Base-by-base conservation (phyloP, 192 early-diverging fungal genomes). In the Coemansia sp. region DNA sequence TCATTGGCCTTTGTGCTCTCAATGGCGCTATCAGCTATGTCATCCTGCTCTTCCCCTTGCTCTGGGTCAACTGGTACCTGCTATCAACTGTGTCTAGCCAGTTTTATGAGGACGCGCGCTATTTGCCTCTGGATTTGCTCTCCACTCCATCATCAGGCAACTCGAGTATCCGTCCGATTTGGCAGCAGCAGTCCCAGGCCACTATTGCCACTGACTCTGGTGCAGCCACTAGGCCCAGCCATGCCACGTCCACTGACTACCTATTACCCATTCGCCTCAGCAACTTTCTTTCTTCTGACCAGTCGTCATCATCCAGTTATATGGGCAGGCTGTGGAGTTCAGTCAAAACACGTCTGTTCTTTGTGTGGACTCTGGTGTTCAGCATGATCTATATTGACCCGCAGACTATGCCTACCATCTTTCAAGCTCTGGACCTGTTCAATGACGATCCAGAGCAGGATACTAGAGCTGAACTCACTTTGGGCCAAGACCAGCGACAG, bases 401-500 rank as follows among this genome's bases (percentile, higher is more conserved):
- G 19, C 72, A 82, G 50, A 35, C 35, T 1, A 44, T 52, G 38
- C 80, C 80, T 13, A 21, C 35, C 0, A 71, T 76, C 5, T 77
- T 77, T 57, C 55, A 33, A n/a, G 66, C 75, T 23, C 64, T 82
- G 21, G 80, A 82, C 35, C 59, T 75, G 55, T 43, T 52, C 39
- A 46, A 61, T 32, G 26, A 66, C 19, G 60, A 62, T 7, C 44
- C 61, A 0, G 61, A 70, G 13, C 37, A 63, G 6, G 69, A 71
- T 8, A 44, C 53, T 5, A 43, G 80, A 0, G 80, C 80, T 0
- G 80, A 82, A 50, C 67, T 82, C 42, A 77, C 74, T 65, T 61
- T 82, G 19, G 80, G 71, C 17, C 53, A 72, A 4, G 89, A 91
- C 55, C 87, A 91, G 37, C 83, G 91, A 13, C 86, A 90, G 53